Conservation (phyloP, 2,329 filamentous ascomycete species). For the Scytalidium lignicola region DNA sequence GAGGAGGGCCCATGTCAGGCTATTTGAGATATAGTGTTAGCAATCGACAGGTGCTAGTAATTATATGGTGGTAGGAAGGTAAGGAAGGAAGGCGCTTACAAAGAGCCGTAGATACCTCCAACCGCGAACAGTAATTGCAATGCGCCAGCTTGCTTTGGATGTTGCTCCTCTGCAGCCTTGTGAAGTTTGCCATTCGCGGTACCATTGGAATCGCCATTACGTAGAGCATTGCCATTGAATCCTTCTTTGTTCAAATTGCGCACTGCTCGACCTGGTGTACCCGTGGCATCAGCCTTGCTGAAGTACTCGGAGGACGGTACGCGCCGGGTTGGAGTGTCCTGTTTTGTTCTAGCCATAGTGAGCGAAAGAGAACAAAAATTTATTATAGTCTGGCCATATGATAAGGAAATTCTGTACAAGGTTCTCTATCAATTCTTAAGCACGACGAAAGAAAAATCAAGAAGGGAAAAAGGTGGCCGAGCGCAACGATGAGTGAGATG, state of each 20-base stretch:
- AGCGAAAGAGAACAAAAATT: neutral
- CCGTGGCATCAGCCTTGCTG: constrained; percentile 37
- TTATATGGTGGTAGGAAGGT: neutral
- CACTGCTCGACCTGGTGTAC: constrained; percentile 27
- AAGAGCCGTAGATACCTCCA: constrained; percentile 93
- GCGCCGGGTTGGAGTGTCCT: constrained; percentile 58
- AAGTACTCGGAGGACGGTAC: constrained; percentile 63
- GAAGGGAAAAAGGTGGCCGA: neutral
- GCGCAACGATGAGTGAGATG: neutral
- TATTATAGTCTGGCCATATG: neutral
- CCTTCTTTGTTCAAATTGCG: constrained; percentile 17
- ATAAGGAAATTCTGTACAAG: neutral
- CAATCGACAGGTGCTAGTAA: neutral
- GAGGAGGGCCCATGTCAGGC: constrained; percentile 91
- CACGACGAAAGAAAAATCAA: neutral
- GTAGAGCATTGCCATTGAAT: constrained; percentile 26
- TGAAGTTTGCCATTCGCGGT: constrained; percentile 25
- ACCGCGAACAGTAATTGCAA: constrained; percentile 80
- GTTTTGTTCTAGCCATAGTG: constrained; percentile 67
- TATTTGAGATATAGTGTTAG: constrained; percentile 29
- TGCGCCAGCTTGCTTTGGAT: constrained; percentile 52
- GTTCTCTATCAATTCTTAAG: neutral
- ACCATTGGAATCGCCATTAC: constrained; percentile 20
- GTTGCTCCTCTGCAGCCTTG: constrained; percentile 27
- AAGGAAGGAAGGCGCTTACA: constrained; percentile 52